Conservation (phyloP, 2,329 filamentous ascomycete genomes). For the Onygenales sp. region DNA sequence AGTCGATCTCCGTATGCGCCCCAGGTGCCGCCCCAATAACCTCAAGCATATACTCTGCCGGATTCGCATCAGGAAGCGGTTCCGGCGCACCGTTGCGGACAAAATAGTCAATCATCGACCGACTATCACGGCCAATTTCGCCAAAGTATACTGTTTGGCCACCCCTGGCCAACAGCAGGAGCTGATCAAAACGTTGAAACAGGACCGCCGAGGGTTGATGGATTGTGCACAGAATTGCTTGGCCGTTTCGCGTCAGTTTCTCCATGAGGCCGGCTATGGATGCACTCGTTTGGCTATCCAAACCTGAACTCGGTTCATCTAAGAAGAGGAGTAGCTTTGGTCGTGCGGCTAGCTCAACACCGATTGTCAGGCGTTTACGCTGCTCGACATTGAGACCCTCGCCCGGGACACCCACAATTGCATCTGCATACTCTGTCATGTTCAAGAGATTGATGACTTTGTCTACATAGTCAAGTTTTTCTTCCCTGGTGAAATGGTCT, state of each 20-base stretch:
- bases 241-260: constrained; percentile 81
- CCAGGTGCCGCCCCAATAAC: constrained; percentile 51
- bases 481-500: constrained; percentile 54
- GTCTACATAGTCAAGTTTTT: constrained; percentile 80
- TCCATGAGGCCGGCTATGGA: constrained; percentile 78
- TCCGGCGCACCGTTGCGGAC: constrained; percentile 51
- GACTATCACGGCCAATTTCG: constrained; percentile 51
- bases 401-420: constrained; percentile 83
- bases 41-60: constrained; percentile 64
- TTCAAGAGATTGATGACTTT: constrained; percentile 85
- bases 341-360: constrained; percentile 86
- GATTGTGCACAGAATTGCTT: constrained; percentile 93
- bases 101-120: constrained; percentile 53
- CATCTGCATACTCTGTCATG: constrained; percentile 84
- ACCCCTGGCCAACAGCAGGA: constrained; percentile 55
- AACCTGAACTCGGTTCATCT: constrained; percentile 87
- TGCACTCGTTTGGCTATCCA: constrained; percentile 89
- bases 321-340: constrained; percentile 82
- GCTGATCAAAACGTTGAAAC: constrained; percentile 70
- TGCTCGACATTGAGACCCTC: constrained; percentile 58
- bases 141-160: constrained; percentile 62
- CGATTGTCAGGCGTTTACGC: constrained; percentile 74
- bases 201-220: constrained; percentile 91
- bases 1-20: constrained; percentile 48
- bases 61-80: constrained; percentile 56